Percentiles rank a stretch among this genome's conserved stretches.
These are phyloP conservation scores for Guyanaporus albipodus DNA, from an alignment of 768 basidiomycete genomes.

Conservation along the genomic window DNA sequence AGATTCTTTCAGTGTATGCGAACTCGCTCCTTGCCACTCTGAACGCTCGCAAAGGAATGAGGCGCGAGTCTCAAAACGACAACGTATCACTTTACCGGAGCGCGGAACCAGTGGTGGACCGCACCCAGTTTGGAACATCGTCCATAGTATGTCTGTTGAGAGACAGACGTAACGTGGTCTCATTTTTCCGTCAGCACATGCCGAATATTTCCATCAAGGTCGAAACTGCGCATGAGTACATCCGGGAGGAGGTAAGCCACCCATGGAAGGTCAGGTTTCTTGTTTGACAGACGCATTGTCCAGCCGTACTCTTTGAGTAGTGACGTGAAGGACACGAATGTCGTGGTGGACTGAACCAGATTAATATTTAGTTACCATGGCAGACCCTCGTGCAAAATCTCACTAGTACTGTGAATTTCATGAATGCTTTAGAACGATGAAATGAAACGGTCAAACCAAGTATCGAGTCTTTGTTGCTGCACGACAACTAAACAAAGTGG, in stretches of 20 bases:
- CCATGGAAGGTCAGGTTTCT: too few species aligned
- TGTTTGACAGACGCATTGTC: neutral
- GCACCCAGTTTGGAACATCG: neutral
- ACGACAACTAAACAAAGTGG: conserved; percentile 1
- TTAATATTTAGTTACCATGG: too few species aligned
- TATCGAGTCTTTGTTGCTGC: neutral
- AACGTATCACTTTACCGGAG: conserved; percentile 8
- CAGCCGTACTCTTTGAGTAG: neutral
- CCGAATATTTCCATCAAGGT: conserved; percentile 62
- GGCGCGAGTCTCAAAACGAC: conserved; percentile 11
- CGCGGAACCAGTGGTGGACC: conserved; percentile 6
- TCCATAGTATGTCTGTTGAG: conserved; percentile 6
- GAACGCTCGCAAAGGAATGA: conserved; percentile 51
- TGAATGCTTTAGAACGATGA: neutral
- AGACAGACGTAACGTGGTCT: neutral
- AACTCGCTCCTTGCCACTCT: conserved; percentile 61
- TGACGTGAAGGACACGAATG: conserved; percentile 12
- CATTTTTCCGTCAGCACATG: conserved; percentile 8
- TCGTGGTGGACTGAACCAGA: too few species aligned
- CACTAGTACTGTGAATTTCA: too few species aligned
- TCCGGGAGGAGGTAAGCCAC: conserved; percentile 36
- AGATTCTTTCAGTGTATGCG: conserved; percentile 43
- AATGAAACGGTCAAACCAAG: neutral
- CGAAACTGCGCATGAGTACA: conserved; percentile 54
- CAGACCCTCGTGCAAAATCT: too few species aligned